Base-by-base conservation (phyloP, 83 land plant species). In the Thuja plicata region DNA sequence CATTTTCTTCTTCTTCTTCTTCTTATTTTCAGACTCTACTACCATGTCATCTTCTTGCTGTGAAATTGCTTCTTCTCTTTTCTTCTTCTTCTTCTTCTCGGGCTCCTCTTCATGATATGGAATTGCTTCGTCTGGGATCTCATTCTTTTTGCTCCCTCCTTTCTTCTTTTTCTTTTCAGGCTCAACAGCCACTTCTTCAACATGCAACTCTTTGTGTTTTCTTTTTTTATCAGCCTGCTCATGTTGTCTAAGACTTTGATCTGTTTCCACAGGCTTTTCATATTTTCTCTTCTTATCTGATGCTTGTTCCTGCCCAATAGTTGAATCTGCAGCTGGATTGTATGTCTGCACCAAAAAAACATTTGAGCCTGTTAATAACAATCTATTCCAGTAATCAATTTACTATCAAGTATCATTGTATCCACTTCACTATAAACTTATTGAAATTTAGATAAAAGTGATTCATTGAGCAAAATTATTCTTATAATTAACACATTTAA, bases 301-400 rank as follows among this genome's bases (percentile, higher is more conserved):
- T 30, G 85, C 82, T n/a, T 32, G n/a, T 9, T 76, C 30, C 86
- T 89, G 54, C 11, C 88, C 92, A 66, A 97, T 88, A 30, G 95
- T 87, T 34, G 92, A 78, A 88, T 97, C 99, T 21, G 97, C 92
- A 70, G 96, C 91, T 66, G 97, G 93, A 88, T 97, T 96, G 48
- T 97, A 97, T 21, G 95, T 90, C 98, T 97, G 88, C 91, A 94
- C 41, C 54, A 32, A n/a, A 83, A 86, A 78, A 43, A 74, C 74
- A 24, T 50, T 8, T 5, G 27, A 10, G 15, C 38, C 37, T 74
- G 11, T 34, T 2, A 10, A 74, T 74, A 32, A 74, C 54, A 50
- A 50, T 34, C 78, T 74, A 7, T 62, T 62, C 37, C 7, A 74
- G 16, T 32, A 30, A 71, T 30, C 11, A 71, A 71, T 30, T 71